These are phyloP conservation scores for Fagopyrum homotropicum DNA, from an alignment of 148 eudicot species.

Conservation along the genomic window DNA sequence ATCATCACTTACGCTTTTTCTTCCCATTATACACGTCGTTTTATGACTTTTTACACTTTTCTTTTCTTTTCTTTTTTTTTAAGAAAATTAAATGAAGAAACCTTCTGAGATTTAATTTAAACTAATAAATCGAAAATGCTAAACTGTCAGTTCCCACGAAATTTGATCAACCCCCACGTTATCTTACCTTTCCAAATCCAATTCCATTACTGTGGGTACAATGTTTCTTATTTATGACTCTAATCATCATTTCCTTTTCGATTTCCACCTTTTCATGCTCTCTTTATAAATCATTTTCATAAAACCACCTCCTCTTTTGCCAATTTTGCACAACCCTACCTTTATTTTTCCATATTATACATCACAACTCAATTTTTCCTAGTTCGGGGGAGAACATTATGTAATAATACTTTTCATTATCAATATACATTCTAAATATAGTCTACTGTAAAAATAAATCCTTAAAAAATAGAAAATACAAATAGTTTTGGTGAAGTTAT, in stretches of 20 bases:
- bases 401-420: no score
- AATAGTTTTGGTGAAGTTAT: no score
- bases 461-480: no score
- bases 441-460: no score
- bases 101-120: no score
- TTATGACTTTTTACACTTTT: neutral
- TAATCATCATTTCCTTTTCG: slow-evolving; percentile 8
- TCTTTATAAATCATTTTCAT: neutral
- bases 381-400: no score
- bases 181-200: neutral
- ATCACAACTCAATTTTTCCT: no score
- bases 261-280: neutral
- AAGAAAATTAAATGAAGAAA: no score
- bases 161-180: neutral
- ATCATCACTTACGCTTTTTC: slow-evolving; percentile 25
- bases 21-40: slow-evolving; percentile 15
- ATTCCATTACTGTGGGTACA: slow-evolving; percentile 10
- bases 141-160: neutral
- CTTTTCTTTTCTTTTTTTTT: neutral
- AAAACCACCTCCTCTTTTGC: neutral
- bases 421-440: no score
- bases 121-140: neutral
- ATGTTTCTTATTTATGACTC: neutral
- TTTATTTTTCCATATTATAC: no score
- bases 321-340: no score